Evolutionary conservation across 2,329 filamentous ascomycete genomes (phyloP), one percentile per base, ranked within the genome.

Genomic region (Talaromyces sp.): DNA sequence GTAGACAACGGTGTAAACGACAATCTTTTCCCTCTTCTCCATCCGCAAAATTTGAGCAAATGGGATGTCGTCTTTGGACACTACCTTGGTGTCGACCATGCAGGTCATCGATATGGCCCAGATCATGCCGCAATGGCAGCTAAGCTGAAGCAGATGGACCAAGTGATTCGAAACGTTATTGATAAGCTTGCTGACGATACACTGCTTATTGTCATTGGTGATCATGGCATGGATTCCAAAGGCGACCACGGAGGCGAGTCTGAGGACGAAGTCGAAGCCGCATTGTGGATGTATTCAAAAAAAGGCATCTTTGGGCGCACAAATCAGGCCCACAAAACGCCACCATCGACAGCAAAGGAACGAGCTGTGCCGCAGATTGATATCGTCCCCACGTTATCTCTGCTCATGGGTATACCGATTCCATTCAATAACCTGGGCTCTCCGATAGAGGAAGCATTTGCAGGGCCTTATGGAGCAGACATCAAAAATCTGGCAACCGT

Each of bases 171-270:
- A 50, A 84, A 89, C 31, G 83, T 98, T 62, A 88, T 91, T 3
- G 82, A 85, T 0, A 81, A 82, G 3, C 81, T 99, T 19, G 94
- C 97, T 71, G 90, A 97, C 62, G 82, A 92, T 63, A 99, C 95
- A 0, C 82, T 99, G 24, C 82, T 99, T 41, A 88, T 99, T 22
- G 91, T 99, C 14, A 96, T 99, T 92, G 95, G 95, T n/a, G 95
- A 99, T 75, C 95, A 99, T 74, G 95, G 95, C 11, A 99, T 99
- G 95, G 95, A 99, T 76, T 83, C 86, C 67, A 98, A 99, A 80
- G 95, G 95, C 19, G 95, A 99, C 70, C 95, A 99, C 74, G 95
- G 95, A n/a, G 95, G 95, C 63, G 95, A 99, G 81, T 97, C 94
- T 37, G 92, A 97, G 70, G 93, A 98, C 69, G 95, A 99, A 76